Conservation (phyloP, 1,139 yeast species). For the Pichia sp. region DNA sequence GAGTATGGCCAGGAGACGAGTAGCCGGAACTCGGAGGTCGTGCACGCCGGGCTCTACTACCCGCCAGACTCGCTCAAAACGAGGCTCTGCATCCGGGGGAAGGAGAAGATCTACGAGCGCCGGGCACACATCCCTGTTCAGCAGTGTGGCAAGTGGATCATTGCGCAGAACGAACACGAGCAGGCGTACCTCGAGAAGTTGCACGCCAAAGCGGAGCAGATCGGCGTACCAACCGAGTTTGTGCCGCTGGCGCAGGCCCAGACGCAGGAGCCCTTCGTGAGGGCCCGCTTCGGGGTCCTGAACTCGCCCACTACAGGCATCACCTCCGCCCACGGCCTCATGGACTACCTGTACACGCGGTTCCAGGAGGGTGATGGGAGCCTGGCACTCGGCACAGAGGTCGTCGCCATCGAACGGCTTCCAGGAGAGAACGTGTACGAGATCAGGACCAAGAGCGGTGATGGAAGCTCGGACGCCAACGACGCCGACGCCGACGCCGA, state of each 20-base stretch:
- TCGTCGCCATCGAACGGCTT: conserved; percentile 40
- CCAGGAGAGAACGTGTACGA: conserved; percentile 27
- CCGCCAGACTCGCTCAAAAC: conserved; percentile 67
- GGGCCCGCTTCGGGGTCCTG: conserved; percentile 57
- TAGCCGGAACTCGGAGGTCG: conserved; percentile 84
- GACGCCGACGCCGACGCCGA: conserved; percentile 25
- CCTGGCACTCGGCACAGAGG: conserved; percentile 57
- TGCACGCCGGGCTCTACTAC: conserved; percentile 86
- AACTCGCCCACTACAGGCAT: conserved; percentile 87
- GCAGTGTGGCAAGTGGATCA: conserved; percentile 83
- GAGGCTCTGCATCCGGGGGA: conserved; percentile 69
- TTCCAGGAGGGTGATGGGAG: conserved; percentile 54
- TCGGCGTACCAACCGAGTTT: conserved; percentile 59
- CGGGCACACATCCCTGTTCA: conserved; percentile 44
- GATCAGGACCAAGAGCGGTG: conserved; percentile 26
- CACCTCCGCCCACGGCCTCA: conserved; percentile 71
- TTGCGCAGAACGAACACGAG: conserved; percentile 74
- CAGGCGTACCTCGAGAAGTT: conserved; percentile 53
- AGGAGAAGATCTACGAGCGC: conserved; percentile 52
- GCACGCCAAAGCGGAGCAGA: conserved; percentile 41
- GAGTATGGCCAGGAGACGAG: conserved; percentile 76
- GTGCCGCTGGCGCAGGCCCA: conserved; percentile 43
- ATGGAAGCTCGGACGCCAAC: neutral
- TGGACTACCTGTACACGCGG: conserved; percentile 52
- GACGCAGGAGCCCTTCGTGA: conserved; percentile 58